Evolutionary conservation across 352 stramenopile species (phyloP).

Genomic region (Aphanomyces euteiches): DNA sequence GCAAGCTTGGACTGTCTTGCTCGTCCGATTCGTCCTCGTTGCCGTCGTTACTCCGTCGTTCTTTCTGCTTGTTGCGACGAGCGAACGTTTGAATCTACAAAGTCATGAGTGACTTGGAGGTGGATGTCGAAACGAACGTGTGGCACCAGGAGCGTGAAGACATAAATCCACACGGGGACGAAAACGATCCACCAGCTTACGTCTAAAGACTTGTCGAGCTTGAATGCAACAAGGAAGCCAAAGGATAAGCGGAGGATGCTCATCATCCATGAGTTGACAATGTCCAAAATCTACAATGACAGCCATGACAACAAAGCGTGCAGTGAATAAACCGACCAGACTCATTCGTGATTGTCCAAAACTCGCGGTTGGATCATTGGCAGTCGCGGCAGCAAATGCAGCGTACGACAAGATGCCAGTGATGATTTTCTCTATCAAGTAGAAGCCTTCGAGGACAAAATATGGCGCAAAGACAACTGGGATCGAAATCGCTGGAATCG

Average conservation of each 20-base stretch:
- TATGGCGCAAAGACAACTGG: constrained; percentile 69
- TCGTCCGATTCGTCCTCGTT: constrained; percentile 43
- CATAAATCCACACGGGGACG: constrained; percentile 71
- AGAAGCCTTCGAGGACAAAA: constrained; percentile 74
- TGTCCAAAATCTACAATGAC: constrained; percentile 23
- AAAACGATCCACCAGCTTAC: constrained; percentile 80
- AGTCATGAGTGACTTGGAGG: neutral
- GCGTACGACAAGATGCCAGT: constrained; percentile 55
- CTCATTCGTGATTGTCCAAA: constrained; percentile 2
- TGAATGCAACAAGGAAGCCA: constrained; percentile 58
- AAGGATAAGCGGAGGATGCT: constrained; percentile 48
- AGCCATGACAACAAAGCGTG: neutral
- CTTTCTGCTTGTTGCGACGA: constrained; percentile 3
- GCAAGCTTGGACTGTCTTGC: constrained; percentile 38
- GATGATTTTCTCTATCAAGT: constrained; percentile 58
- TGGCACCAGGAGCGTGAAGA: constrained; percentile 33
- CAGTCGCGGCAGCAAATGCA: constrained; percentile 19
- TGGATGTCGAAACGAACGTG: constrained; percentile 9
- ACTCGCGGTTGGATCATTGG: constrained; percentile 2
- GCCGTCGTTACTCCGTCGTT: constrained; percentile 46
- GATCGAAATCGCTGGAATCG: constrained; percentile 40
- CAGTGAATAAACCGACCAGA: neutral
- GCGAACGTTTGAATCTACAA: constrained; percentile 21
- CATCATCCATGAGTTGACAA: constrained; percentile 29
- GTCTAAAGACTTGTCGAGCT: constrained; percentile 56